Conservation (phyloP, 257 asterid genomes). For the Nicotiana tomentosiformis region DNA sequence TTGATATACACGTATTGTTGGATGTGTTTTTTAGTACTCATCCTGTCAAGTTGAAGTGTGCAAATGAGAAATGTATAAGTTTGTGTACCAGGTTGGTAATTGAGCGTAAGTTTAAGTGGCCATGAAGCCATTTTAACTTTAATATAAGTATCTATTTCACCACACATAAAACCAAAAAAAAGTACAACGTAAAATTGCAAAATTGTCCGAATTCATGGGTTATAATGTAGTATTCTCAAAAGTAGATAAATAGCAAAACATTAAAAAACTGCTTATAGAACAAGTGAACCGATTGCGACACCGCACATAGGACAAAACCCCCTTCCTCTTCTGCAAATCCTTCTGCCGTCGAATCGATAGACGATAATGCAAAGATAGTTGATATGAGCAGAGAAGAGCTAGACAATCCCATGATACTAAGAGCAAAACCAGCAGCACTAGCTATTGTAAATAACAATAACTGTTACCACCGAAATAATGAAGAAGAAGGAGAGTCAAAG, state of each 20-base stretch:
- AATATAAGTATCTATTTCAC: no score
- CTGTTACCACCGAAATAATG: constrained; percentile 27
- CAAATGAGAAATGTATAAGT: no score
- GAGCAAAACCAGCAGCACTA: constrained; percentile 50
- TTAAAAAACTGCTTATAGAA: background rate
- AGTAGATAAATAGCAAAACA: background rate
- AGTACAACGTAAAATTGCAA: no score
- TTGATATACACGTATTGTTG: no score
- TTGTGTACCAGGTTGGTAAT: no score
- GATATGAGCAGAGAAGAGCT: constrained; percentile 71
- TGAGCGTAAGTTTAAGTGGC: no score
- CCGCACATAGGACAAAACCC: background rate
- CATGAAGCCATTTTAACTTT: no score
- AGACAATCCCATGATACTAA: constrained; percentile 53
- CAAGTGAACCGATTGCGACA: background rate
- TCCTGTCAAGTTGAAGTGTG: no score
- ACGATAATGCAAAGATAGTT: constrained; percentile 22
- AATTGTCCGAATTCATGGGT: no score
- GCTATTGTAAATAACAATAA: constrained; percentile 38
- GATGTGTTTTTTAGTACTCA: no score
- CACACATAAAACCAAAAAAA: no score
- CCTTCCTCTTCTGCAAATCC: background rate
- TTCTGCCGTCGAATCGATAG: background rate
- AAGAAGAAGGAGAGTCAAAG: constrained; percentile 53
- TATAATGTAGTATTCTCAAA: background rate